These are phyloP conservation scores for Cercis canadensis DNA, from an alignment of 306 rosid genomes.

Conservation along the genomic window DNA sequence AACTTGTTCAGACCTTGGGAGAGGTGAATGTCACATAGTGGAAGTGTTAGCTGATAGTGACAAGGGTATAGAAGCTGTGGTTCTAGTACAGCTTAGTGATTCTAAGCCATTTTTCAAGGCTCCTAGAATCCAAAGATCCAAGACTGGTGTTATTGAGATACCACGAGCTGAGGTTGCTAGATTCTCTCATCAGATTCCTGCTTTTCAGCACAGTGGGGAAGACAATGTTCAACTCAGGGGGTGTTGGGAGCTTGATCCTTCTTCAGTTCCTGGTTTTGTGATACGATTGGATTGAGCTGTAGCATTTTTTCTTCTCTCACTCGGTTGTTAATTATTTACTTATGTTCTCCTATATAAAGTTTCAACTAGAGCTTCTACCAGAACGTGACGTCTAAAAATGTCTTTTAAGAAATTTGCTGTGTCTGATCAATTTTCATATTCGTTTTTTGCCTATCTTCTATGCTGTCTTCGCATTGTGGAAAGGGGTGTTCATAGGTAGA, in stretches of 20 bases:
- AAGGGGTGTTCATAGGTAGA: too few species aligned
- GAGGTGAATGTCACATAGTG: constrained; percentile 58
- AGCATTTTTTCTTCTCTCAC: background rate
- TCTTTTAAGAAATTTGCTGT: too few species aligned
- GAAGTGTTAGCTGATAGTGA: constrained; percentile 57
- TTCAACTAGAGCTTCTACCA: background rate
- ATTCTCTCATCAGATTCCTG: constrained; percentile 72
- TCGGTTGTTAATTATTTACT: constrained; percentile 12
- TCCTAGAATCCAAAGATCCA: constrained; percentile 65
- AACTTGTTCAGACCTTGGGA: constrained; percentile 34
- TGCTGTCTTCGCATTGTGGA: too few species aligned
- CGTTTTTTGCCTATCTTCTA: too few species aligned
- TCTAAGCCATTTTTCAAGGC: constrained; percentile 52
- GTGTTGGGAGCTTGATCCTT: constrained; percentile 74
- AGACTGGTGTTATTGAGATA: constrained; percentile 45
- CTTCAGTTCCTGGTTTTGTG: constrained; percentile 48
- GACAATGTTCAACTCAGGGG: constrained; percentile 50
- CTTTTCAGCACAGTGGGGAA: constrained; percentile 50
- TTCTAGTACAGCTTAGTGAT: constrained; percentile 40
- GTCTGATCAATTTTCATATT: too few species aligned
- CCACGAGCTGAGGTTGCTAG: constrained; percentile 44
- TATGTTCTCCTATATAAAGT: constrained; percentile 2
- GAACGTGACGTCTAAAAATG: too few species aligned
- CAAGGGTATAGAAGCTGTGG: constrained; percentile 41
- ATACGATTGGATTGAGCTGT: constrained; percentile 36